phyloP scores from a whole-genome alignment of 2,329 filamentous ascomycete genomes.

The Botryosphaeria agaves region DNA sequence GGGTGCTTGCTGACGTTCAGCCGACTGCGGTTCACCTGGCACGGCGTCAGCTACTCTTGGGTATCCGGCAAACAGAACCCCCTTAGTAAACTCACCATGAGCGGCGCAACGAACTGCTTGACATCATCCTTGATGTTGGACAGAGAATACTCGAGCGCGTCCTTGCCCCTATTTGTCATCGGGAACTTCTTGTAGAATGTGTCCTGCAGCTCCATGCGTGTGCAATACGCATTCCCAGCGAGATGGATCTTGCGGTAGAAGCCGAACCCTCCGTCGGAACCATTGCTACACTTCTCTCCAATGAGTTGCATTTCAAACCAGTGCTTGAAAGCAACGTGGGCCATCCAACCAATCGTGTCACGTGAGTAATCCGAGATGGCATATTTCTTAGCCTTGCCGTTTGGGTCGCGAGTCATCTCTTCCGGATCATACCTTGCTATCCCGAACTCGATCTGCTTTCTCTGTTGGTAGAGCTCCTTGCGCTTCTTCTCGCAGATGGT shows the following conservation, averaged over 20 bases:
- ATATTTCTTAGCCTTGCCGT: too few species aligned
- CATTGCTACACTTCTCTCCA: too few species aligned
- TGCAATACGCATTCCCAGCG: slow-evolving; percentile 27
- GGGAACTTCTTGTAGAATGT: slow-evolving; percentile 24
- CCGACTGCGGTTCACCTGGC: slow-evolving; percentile 19
- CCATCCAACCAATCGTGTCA: too few species aligned
- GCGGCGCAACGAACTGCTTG: slow-evolving; percentile 18
- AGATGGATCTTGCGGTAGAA: slow-evolving; percentile 24
- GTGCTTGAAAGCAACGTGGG: too few species aligned
- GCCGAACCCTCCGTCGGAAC: slow-evolving; percentile 26
- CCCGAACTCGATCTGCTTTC: slow-evolving; percentile 9
- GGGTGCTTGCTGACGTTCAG: slow-evolving; percentile 19
- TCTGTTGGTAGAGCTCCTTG: slow-evolving; percentile 11
- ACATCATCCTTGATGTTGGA: slow-evolving; percentile 24
- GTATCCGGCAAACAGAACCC: too few species aligned
- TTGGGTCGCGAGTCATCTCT: slow-evolving; percentile 9
- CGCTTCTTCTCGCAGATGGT: slow-evolving; percentile 6
- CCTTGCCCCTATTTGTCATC: slow-evolving; percentile 24
- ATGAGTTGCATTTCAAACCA: too few species aligned
- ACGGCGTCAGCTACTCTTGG: too few species aligned
- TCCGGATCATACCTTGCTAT: slow-evolving; percentile 19
- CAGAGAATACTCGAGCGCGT: slow-evolving; percentile 23
- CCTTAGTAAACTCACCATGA: too few species aligned
- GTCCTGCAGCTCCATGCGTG: slow-evolving; percentile 14
- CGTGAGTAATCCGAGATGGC: too few species aligned